Conservation (phyloP, 2,329 filamentous ascomycete species). For the Akanthomyces muscarius region DNA sequence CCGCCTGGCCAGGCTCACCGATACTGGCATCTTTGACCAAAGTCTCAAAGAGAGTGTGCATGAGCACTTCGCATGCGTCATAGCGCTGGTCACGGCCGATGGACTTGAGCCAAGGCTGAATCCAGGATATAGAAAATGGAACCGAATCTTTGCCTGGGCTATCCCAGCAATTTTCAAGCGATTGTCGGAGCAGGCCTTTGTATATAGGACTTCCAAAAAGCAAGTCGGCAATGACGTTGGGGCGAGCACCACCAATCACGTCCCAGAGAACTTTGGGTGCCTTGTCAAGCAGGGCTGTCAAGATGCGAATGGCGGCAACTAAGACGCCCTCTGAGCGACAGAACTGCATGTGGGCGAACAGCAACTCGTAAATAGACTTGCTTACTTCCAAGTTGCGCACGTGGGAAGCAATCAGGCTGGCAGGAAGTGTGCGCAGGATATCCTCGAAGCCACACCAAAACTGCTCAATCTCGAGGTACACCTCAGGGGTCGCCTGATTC, state of each 20-base stretch:
- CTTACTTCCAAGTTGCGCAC: slow-evolving; percentile 76
- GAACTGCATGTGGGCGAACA: slow-evolving; percentile 50
- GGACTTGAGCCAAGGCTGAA: slow-evolving; percentile 71
- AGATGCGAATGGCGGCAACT: slow-evolving; percentile 63
- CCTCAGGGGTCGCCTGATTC: slow-evolving; percentile 30
- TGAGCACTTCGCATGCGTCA: slow-evolving; percentile 74
- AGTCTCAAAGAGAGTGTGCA: slow-evolving; percentile 68
- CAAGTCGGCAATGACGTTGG: slow-evolving; percentile 76
- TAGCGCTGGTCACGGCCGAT: slow-evolving; percentile 71
- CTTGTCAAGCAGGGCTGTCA: slow-evolving; percentile 68
- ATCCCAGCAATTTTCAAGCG: slow-evolving; percentile 45
- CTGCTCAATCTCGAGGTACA: slow-evolving; percentile 51
- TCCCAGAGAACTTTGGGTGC: slow-evolving; percentile 83
- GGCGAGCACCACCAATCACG: slow-evolving; percentile 75
- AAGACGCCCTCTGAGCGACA: slow-evolving; percentile 56
- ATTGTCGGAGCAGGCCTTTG: slow-evolving; percentile 56
- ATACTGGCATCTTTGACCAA: slow-evolving; percentile 53
- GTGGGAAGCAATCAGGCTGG: slow-evolving; percentile 70
- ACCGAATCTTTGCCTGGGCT: slow-evolving; percentile 44
- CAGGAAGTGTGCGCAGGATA: slow-evolving; percentile 70
- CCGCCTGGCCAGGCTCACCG: slow-evolving; percentile 54
- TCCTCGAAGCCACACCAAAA: slow-evolving; percentile 77
- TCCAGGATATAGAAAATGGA: slow-evolving; percentile 71
- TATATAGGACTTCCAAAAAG: slow-evolving; percentile 71
- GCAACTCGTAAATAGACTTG: slow-evolving; percentile 54